Percentiles rank a stretch among this genome's conserved stretches.
Conservation (phyloP, 2,329 filamentous ascomycete genomes). For the Trichoderma arundinaceum region DNA sequence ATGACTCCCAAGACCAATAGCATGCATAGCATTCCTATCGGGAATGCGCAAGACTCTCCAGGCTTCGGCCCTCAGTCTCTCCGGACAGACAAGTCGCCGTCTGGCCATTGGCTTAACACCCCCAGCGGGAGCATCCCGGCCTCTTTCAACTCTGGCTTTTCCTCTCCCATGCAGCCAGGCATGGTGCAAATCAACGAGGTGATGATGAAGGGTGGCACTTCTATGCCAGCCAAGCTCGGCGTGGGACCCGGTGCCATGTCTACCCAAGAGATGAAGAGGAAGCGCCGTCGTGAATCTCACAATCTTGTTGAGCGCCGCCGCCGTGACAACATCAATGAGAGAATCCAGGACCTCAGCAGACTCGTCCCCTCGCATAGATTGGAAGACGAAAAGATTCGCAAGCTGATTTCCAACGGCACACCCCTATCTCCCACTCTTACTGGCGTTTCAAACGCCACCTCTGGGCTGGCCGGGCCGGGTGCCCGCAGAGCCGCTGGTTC, state of each 20-base stretch:
- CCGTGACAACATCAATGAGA: constrained; percentile 97
- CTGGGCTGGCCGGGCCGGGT: constrained; percentile 82
- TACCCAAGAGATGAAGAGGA: constrained; percentile 91
- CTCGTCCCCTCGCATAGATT: constrained; percentile 90
- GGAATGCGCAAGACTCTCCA: constrained; percentile 65
- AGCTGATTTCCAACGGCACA: constrained; percentile 90
- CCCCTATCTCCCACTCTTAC: constrained; percentile 83
- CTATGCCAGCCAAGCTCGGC: constrained; percentile 85
- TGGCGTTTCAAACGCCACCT: constrained; percentile 76
- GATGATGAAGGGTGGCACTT: constrained; percentile 84
- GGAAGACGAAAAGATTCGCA: constrained; percentile 96
- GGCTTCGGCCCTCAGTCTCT: constrained; percentile 81
- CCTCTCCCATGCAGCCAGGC: constrained; percentile 74
- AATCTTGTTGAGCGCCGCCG: constrained; percentile 94
- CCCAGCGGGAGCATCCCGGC: constrained; percentile 79
- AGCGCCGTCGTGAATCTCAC: constrained; percentile 89
- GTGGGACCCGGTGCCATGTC: constrained; percentile 62
- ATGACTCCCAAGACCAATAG: constrained; percentile 87
- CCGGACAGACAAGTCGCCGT: constrained; percentile 79
- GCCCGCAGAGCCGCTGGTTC: constrained; percentile 77
- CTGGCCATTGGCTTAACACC: constrained; percentile 89
- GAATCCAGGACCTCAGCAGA: constrained; percentile 94
- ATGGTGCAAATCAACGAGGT: constrained; percentile 86
- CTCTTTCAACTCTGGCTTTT: constrained; percentile 86
- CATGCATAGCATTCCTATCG: constrained; percentile 73